These are phyloP conservation scores for Xenosphaeropsis pyriputrescens DNA, from an alignment of 2,329 filamentous ascomycete genomes.

Conservation along the genomic window DNA sequence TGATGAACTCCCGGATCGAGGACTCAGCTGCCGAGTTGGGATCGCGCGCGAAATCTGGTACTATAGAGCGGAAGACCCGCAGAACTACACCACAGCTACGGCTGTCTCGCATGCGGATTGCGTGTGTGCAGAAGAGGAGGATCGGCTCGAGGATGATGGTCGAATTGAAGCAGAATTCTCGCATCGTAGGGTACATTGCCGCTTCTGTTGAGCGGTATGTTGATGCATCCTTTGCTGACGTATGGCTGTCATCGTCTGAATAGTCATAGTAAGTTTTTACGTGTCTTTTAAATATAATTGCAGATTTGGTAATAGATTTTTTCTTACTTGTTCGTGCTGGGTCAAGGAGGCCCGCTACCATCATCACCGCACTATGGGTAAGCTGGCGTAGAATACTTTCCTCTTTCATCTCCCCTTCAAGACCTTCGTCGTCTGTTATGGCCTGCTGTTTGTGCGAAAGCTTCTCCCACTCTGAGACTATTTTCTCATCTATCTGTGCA, in stretches of 20 bases:
- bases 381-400: slow-evolving; percentile 90
- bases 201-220: slow-evolving; percentile 9
- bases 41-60: slow-evolving; percentile 59
- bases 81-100: slow-evolving; percentile 77
- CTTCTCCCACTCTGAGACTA: slow-evolving; percentile 73
- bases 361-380: slow-evolving; percentile 81
- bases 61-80: slow-evolving; percentile 70
- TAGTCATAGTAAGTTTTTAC: too few species aligned
- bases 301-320: background rate
- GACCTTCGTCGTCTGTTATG: slow-evolving; percentile 55
- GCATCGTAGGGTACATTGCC: slow-evolving; percentile 39
- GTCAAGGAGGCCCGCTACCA: slow-evolving; percentile 81
- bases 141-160: slow-evolving; percentile 73
- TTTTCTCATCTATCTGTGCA: slow-evolving; percentile 73
- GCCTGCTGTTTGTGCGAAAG: slow-evolving; percentile 49
- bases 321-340: slow-evolving; percentile 49
- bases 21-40: slow-evolving; percentile 36
- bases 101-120: slow-evolving; percentile 77
- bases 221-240: slow-evolving; percentile 2
- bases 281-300: background rate
- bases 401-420: slow-evolving; percentile 95
- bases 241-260: slow-evolving; percentile 5
- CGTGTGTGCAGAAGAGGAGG: slow-evolving; percentile 82
- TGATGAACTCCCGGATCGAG: slow-evolving; percentile 80
- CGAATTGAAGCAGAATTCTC: slow-evolving; percentile 69